Base-by-base conservation (phyloP, 495 filamentous ascomycete species). In the Penicillium coffeae region DNA sequence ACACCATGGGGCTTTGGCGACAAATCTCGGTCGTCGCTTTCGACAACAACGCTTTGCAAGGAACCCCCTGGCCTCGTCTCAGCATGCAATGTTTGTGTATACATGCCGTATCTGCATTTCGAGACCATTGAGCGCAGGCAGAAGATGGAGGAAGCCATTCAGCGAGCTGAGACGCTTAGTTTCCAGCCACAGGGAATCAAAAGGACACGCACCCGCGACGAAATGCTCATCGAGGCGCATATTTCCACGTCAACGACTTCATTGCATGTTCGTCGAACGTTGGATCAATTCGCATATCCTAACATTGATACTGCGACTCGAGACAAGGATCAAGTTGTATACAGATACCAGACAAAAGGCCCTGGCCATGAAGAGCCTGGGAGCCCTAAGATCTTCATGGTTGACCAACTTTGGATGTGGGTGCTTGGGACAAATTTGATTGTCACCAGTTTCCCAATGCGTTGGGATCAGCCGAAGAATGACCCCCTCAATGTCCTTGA, bases 371-470 rank as follows among this genome's bases (percentile, higher is more conserved):
- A 56, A 18, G 63, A 62, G 14, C 56, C 69, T 10, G 54, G 56
- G 1, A 55, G 68, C 40, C 75, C 75, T 1, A 87, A 87, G 52
- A 78, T 88, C 8, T 83, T 86, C 57, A 88, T 87, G 84, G 84
- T 88, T 3, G 84, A 87, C 55, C 83, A 87, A 56, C 66, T 87
- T 6, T 88, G 84, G 84, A 77, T 87, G 64, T 87, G 82, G 81
- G 70, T 86, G 16, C 57, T 87, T 7, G 83, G 85, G 2, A 75
- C 78, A 48, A 77, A 83, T 45, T 64, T 86, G 21, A 80, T 88
- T 40, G 72, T 88, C 21, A 87, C 84, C 1, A 73, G 77, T 34
- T 88, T 88, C 49, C 81, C 83, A 0, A 81, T 86, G 49, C 76
- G 84, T 7, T 88, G 83, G 83, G 75, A 85, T 9, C 83, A 86